Evolutionary conservation across 352 stramenopile genomes (phyloP), one percentile per base, ranked within the genome.

Genomic region (Phytopythium mirpurense): DNA sequence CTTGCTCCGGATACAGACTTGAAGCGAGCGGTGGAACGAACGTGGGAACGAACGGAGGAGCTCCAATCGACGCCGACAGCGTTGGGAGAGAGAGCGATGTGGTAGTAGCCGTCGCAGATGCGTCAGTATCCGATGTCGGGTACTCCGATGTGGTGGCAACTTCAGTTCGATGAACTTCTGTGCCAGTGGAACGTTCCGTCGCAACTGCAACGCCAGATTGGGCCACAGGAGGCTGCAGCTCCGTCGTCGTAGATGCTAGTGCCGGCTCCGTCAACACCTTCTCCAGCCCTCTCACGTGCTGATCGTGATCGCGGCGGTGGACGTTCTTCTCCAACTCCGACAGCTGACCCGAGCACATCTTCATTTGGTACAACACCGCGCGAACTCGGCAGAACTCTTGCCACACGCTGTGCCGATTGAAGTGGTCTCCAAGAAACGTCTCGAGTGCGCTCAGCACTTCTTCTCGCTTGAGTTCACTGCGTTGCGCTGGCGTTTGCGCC

Each of bases 341-440:
- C 0, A 43, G 47, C 19, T 23, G 10, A 9, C 19, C 23, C 19
- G 47, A 43, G 12, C 47, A 35, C 19, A 34, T 32, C 32, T 49
- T 46, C 37, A 56, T 49, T 11, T 56, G 63, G 40, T 62, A 56
- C 66, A 75, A 67, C 7, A 51, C 64, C 43, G 57, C 42, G 41
- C 64, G 63, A 48, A 67, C 29, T 15, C 61, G 62, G 18, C 54
- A 66, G 43, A 69, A 75, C 10, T 74, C 55, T 14, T 48, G 41
- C 63, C 66, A 73, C 51, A 78, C 70, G 21, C 40, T 43, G 26
- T 56, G 63, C 14, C 15, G 45, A 24, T 65, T 53, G 32, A 54
- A 11, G 27, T 65, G 62, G 12, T 56, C 37, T 36, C 61, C 57
- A 12, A 48, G 26, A 54, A 73, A 73, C 16, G 24, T 29, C n/a